phyloP scores from a whole-genome alignment of 257 asterid genomes.

The Vinca minor region DNA sequence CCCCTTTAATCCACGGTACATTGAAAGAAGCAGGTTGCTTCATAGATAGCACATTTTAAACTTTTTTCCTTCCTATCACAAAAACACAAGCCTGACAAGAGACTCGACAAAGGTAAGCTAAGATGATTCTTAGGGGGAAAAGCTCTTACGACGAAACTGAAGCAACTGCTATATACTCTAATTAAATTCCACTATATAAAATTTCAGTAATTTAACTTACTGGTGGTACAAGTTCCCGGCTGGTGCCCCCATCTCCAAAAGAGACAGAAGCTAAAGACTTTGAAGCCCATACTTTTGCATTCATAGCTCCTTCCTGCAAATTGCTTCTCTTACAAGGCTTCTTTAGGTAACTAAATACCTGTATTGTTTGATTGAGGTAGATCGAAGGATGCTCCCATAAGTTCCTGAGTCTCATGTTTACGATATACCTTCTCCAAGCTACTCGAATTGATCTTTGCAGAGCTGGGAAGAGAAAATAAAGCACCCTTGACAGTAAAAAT shows the following conservation, averaged over 20 bases:
- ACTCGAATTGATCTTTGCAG: conserved; percentile 32
- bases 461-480: conserved; percentile 40
- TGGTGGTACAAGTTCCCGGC: conserved; percentile 36
- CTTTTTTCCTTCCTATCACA: conserved; percentile 15
- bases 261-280: conserved; percentile 71
- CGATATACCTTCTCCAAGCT: conserved; percentile 47
- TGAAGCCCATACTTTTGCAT: conserved; percentile 82
- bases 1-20: conserved; percentile 39
- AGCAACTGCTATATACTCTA: conserved; percentile 16
- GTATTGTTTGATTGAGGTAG: conserved; percentile 47
- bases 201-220: conserved; percentile 21
- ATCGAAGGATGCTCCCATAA: conserved; percentile 48
- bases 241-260: conserved; percentile 56
- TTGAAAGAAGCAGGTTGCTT: conserved; percentile 24
- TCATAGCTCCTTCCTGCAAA: conserved; percentile 79
- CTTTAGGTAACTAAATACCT: conserved; percentile 43
- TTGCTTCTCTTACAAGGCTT: conserved; percentile 68
- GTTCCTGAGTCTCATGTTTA: conserved; percentile 36
- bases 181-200: conserved; percentile 18
- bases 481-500: conserved; percentile 52
- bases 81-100: conserved; percentile 19
- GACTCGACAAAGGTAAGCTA: conserved; percentile 18
- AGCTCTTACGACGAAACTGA: conserved; percentile 8
- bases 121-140: conserved; percentile 21
- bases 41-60: conserved; percentile 11